Base-by-base conservation (phyloP, 129 eudicot species). In the Centella asiatica region DNA sequence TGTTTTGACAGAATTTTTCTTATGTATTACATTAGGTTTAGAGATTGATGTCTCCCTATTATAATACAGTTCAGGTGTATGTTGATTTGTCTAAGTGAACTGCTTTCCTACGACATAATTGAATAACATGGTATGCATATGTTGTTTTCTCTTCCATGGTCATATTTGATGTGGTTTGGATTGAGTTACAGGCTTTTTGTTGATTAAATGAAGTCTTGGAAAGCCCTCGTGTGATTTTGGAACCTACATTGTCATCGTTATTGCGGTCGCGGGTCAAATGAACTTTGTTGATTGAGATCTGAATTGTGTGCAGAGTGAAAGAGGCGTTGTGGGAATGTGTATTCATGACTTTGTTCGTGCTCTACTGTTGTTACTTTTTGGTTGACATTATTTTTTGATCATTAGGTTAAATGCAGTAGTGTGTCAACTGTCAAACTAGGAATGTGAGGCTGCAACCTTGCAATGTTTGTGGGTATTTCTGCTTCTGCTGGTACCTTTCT, bases 21-120 rank as follows among this genome's bases (percentile, higher is more conserved):
- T 20, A 0, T 19, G 3, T 7, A 1, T 0, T 24, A 23, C 11
- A 1, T 14, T 49, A 19, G 26, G 13, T 55, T 34, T 25, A 4
- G 10, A 14, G 48, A 18, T 28, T 23, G 56, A 15, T 24, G 28
- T 37, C 66, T 42, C 32, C 28, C 14, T 27, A 45, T 19, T 0
- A 18, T 46, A 18, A 6, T 52, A 49, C 77, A 56, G 64, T 44
- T 70, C 44, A 69, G 26, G 23, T 81, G 86, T 81, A 69, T 76
- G 86, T 65, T 66, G 72, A 76, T 76, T 61, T 76, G 86, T 32
- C 74, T 50, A 14, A 69, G 25, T 65, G 66, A 70, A 56, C 18
- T 5, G 51, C 44, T 32, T 57, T 12, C 2, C 18, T 29, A 2
- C 11, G 19, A 20, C 34, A 4, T 54, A 4, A 1, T 14, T 5